phyloP scores from a whole-genome alignment of 2,329 filamentous ascomycete species.

The Hypoxylon sp. region DNA sequence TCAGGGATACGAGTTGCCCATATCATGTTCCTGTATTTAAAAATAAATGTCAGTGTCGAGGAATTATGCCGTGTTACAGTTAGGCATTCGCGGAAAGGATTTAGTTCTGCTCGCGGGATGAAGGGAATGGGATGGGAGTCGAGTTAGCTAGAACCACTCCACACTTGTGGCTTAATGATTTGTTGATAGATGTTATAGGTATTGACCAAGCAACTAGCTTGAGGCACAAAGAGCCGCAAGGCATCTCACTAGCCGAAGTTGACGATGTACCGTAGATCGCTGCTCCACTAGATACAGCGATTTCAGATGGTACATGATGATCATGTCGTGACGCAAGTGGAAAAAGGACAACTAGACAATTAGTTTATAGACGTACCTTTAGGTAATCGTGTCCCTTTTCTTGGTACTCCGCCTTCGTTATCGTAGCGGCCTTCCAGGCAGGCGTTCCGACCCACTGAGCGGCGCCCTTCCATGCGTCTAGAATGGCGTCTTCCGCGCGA shows the following conservation, averaged over 20 bases:
- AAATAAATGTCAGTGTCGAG: constrained; percentile 4
- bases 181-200: not conserved
- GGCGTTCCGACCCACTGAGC: constrained; percentile 82
- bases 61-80: not conserved
- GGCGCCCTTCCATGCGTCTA: constrained; percentile 95
- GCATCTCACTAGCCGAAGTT: not conserved
- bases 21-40: constrained; percentile 72
- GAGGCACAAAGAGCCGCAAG: constrained; percentile 25
- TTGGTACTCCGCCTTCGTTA: constrained; percentile 85
- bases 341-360: constrained; percentile 23
- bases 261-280: constrained; percentile 6
- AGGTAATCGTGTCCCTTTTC: constrained; percentile 97
- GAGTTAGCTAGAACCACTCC: constrained; percentile 2
- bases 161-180: constrained; percentile 20
- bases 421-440: constrained; percentile 73
- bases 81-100: not conserved
- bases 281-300: not conserved
- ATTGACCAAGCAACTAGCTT: not conserved
- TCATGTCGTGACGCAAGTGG: not conserved
- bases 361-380: constrained; percentile 72
- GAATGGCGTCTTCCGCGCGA: constrained; percentile 79
- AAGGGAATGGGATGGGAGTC: not conserved
- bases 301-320: not conserved
- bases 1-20: constrained; percentile 73
- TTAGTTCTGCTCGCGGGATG: not conserved